Conservation (phyloP, 371 early-diverging fungal genomes). For the Vairimorpha apis region DNA sequence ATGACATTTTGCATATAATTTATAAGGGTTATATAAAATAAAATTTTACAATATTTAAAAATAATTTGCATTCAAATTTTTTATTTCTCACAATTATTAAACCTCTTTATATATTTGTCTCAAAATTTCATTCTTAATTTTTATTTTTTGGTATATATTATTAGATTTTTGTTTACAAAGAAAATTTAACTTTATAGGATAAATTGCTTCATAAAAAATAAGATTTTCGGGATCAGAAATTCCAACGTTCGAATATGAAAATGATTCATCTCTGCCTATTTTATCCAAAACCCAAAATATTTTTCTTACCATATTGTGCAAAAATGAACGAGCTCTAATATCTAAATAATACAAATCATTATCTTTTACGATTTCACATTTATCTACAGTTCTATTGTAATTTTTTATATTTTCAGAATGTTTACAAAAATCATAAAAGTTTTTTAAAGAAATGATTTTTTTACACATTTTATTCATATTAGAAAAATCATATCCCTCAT, state of each 20-base stretch:
- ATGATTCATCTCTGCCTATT: conserved; percentile 29
- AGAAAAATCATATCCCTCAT: conserved; percentile 31
- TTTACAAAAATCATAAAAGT: conserved; percentile 44
- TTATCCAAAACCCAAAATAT: conserved; percentile 48
- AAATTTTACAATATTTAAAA: not conserved
- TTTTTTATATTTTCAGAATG: conserved; percentile 35
- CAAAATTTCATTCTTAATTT: not conserved
- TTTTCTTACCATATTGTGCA: conserved; percentile 63
- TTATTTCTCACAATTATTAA: not conserved
- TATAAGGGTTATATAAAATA: not conserved
- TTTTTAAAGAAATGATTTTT: conserved; percentile 39
- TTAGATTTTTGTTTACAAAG: too few species aligned
- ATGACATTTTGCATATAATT: conserved; percentile 32
- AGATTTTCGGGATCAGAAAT: conserved; percentile 45
- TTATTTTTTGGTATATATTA: not conserved
- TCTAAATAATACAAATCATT: conserved; percentile 44
- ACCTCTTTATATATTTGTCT: not conserved
- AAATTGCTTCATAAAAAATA: conserved; percentile 47
- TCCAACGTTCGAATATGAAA: conserved; percentile 32
- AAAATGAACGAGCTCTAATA: conserved; percentile 55
- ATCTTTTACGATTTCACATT: conserved; percentile 29
- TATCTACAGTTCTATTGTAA: conserved; percentile 36
- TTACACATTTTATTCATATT: conserved; percentile 36
- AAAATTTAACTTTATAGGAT: conserved; percentile 27
- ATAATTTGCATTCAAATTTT: not conserved